Percentiles rank a stretch among this genome's conserved stretches.
Evolutionary conservation across 163 green algal genomes (phyloP).

Genomic region (Scenedesmus sp.): DNA sequence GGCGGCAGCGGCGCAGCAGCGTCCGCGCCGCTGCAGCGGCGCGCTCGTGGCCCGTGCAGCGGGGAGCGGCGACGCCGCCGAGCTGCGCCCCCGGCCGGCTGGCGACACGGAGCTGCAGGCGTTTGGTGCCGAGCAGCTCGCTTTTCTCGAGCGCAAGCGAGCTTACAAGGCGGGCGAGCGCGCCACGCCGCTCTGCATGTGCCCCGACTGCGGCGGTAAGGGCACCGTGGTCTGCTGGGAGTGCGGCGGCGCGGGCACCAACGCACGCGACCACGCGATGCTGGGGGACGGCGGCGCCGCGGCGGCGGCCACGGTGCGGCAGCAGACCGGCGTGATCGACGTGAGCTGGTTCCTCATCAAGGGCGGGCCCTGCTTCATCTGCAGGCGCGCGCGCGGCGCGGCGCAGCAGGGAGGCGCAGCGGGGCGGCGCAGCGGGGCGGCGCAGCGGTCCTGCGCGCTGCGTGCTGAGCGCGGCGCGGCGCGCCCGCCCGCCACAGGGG

Average conservation of each 20-base stretch:
- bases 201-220: not conserved
- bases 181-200: no score
- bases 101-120: no score
- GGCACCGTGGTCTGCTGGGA: slow-evolving; percentile 36
- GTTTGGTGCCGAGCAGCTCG: slow-evolving; percentile 15
- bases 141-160: slow-evolving; percentile 24
- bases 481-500: slow-evolving; percentile 7
- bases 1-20: no score
- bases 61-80: no score
- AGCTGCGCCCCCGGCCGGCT: no score
- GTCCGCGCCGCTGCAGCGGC: no score
- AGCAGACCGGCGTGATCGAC: slow-evolving; percentile 18
- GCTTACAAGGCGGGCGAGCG: not conserved
- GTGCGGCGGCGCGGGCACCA: slow-evolving; percentile 16
- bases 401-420: not conserved
- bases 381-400: not conserved
- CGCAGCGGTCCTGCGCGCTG: not conserved
- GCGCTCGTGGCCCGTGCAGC: no score
- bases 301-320: not conserved
- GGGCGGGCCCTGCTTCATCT: slow-evolving; percentile 24
- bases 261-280: slow-evolving; percentile 15
- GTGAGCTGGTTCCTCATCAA: slow-evolving; percentile 17
- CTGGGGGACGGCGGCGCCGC: no score
- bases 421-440: no score
- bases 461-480: no score